Base-by-base conservation (phyloP, 2,329 filamentous ascomycete species). In the Gaeumannomyces tritici region DNA sequence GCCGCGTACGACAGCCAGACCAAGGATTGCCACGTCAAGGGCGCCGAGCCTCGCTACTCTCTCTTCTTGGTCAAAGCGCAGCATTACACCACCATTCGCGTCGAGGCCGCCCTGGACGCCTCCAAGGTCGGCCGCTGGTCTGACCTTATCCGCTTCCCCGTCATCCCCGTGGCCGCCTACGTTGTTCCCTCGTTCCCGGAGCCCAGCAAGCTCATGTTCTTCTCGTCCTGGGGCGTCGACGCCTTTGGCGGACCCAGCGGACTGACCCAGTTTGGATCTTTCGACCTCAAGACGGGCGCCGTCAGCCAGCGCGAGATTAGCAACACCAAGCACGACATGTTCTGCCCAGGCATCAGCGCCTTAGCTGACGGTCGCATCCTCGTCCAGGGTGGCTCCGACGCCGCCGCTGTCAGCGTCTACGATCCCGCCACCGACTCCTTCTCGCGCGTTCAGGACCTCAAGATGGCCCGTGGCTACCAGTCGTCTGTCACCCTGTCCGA, bases 241-340 rank as follows among this genome's bases (percentile, higher is more conserved):
- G 66, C 67, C 51, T 69, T 69, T 11, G 66, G 68, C 12, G 66
- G 68, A 29, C 62, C 59, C 28, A 54, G 35, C 4, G 59, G 59
- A 64, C 80, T 98, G 54, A 89, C 92, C 60, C 96, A 93, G 62
- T 88, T 91, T 60, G 92, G 91, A 63, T 99, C 95, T 77, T 98
- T 98, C 71, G 95, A 95, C 29, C 83, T 91, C 60, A 87, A 95
- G 67, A 83, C 77, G 59, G 95, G 95, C 13, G 42, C 27, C 21
- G 29, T 51, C 6, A 33, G 35, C 15, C n/a, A 61, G 47, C 59
- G 59, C 47, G 47, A 54, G 27, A 61, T 59, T 55, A 42, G 59
- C 27, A 62, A 65, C 57, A 80, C 76, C 2, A 65, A 72, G 5
- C 76, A 80, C 65, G 76, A 80, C 64, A 80, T 80, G 77, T 80